phyloP scores from a whole-genome alignment of 495 filamentous ascomycete genomes.

The Penicillium bovifimosum region DNA sequence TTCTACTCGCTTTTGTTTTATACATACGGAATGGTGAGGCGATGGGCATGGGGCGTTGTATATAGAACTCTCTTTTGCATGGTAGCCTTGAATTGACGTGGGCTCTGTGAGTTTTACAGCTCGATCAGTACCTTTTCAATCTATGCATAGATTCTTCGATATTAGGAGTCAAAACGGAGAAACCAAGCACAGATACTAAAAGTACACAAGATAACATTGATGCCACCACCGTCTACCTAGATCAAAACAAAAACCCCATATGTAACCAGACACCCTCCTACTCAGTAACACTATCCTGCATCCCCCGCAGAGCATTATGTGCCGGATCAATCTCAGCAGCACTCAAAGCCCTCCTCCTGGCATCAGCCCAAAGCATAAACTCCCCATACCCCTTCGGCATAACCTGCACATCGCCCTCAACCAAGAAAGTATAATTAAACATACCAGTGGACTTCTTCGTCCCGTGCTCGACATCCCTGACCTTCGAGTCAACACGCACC shows the following conservation, averaged over 20 bases:
- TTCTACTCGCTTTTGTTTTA: background rate
- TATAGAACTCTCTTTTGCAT: constrained; percentile 1
- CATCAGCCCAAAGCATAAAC: constrained; percentile 78
- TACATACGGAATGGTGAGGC: constrained; percentile 2
- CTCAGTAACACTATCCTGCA: constrained; percentile 46
- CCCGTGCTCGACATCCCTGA: constrained; percentile 73
- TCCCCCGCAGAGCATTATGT: constrained; percentile 33
- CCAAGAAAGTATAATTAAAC: constrained; percentile 82
- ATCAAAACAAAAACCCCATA: background rate
- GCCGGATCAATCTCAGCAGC: constrained; percentile 32
- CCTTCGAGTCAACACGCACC: constrained; percentile 69
- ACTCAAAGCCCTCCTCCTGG: constrained; percentile 53
- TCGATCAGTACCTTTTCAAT: background rate
- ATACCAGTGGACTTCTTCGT: constrained; percentile 69
- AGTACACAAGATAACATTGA: background rate
- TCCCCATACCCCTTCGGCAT: constrained; percentile 71
- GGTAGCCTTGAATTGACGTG: background rate
- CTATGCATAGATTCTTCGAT: background rate
- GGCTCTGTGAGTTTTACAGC: too few relatives aligned
- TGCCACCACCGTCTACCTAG: background rate
- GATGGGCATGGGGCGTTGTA: constrained; percentile 7
- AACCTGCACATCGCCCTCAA: constrained; percentile 65
- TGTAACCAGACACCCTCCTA: constrained; percentile 18
- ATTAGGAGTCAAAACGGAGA: background rate
- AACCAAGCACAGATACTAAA: background rate